Evolutionary conservation across 306 rosid genomes (phyloP), one percentile per base, ranked within the genome.

Genomic region (Oxytropis ochrocephala): DNA sequence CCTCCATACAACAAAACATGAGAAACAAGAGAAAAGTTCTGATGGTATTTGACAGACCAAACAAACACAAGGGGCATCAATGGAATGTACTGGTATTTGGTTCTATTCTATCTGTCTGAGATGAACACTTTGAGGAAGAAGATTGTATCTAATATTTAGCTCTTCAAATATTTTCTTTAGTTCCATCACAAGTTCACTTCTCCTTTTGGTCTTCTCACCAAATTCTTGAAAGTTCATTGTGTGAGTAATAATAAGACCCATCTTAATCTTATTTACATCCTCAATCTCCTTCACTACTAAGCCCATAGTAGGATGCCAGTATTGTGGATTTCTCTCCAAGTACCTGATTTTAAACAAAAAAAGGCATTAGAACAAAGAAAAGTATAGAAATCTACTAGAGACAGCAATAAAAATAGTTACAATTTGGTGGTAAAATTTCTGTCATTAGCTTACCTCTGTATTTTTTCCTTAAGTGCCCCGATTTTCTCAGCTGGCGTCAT

Each of bases 161-260:
- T 88, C 95, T 77, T 91, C 97, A 32, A 94, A 85, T 43, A 87
- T 83, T 64, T 69, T 86, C 90, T 94, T 94, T 51, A 87, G 1
- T 83, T 89, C 96, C 36, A 90, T 52, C 42, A 88, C 76, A 4
- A 94, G 81, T 61, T 82, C 97, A 0, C 85, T 75, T 81, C 94
- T 85, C 67, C 97, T 70, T 43, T 51, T 81, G 72, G 58, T 82
- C 90, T 83, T 94, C 87, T 87, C 95, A 21, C 75, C 84, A 41
- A 30, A 88, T 2, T 88, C 85, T 84, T 91, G 99, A 54, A 88
- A 94, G 73, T 86, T 88, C 87, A 94, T 88, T 6, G 97, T 94
- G 88, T 94, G 99, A 39, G 12, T 84, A 19, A 80, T 73, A 35
- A 30, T 67, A 3, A 94, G 78, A 67, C 70, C 88, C 80, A 94